phyloP scores from a whole-genome alignment of 495 filamentous ascomycete species.

The Neurospora sp. region DNA sequence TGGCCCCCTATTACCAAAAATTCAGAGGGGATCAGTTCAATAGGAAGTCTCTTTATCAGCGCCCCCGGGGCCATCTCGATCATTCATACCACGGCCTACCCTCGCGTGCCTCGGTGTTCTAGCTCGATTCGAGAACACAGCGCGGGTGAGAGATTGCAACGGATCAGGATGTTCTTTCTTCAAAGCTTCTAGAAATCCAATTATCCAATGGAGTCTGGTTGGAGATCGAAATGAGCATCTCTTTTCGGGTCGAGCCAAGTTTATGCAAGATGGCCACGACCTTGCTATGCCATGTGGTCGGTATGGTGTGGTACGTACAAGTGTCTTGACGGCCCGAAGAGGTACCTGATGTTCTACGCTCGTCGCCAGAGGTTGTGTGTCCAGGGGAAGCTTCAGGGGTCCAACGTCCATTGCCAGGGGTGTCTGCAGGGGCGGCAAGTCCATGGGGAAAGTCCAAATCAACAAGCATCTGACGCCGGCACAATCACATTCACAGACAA shows the following conservation, averaged over 20 bases:
- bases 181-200: background rate
- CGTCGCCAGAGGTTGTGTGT: background rate
- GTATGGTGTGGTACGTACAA: background rate
- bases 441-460: background rate
- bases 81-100: background rate
- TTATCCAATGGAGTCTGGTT: background rate
- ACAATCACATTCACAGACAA: background rate
- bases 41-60: background rate
- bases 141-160: background rate
- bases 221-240: conserved; percentile 15
- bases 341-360: background rate
- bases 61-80: background rate
- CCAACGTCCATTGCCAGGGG: background rate
- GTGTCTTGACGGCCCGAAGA: background rate
- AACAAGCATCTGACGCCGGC: background rate
- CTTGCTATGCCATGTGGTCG: background rate
- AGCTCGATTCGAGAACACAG: background rate
- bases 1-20: background rate
- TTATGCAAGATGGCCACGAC: conserved; percentile 12
- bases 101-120: background rate
- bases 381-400: background rate
- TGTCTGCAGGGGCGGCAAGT: background rate
- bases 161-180: background rate
- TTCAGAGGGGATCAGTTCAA: background rate
- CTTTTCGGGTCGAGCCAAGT: conserved; percentile 12